phyloP scores from a whole-genome alignment of 495 filamentous ascomycete genomes.

The Neurospora sp. region DNA sequence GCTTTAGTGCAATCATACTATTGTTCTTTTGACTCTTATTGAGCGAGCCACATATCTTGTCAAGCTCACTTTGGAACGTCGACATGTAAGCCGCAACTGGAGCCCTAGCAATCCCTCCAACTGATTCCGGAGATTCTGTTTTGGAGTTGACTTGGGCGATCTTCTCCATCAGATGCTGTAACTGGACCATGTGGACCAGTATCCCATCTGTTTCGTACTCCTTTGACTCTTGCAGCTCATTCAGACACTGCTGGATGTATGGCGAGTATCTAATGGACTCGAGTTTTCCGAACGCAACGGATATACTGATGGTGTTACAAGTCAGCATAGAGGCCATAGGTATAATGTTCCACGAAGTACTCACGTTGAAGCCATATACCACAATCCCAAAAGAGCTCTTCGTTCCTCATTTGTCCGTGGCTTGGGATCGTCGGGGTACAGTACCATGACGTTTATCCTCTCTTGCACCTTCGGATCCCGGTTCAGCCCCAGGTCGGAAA shows the following conservation, averaged over 20 bases:
- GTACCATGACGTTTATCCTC: slow-evolving; percentile 9
- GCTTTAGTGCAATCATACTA: not conserved
- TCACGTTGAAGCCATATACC: slow-evolving; percentile 32
- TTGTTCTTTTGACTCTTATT: slow-evolving; percentile 1
- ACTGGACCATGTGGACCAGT: slow-evolving; percentile 23
- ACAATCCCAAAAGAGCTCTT: slow-evolving; percentile 27
- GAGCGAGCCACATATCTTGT: slow-evolving; percentile 15
- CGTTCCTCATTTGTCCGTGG: slow-evolving; percentile 23
- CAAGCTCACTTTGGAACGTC: slow-evolving; percentile 24
- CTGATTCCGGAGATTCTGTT: slow-evolving; percentile 6
- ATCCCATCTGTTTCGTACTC: slow-evolving; percentile 25
- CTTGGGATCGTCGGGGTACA: slow-evolving; percentile 6
- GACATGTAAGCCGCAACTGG: slow-evolving; percentile 13
- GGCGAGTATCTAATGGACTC: slow-evolving; percentile 23
- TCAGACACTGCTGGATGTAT: slow-evolving; percentile 27
- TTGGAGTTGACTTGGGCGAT: slow-evolving; percentile 22
- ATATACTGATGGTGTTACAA: slow-evolving; percentile 17
- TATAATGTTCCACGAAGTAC: not conserved
- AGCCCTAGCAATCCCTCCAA: slow-evolving; percentile 7
- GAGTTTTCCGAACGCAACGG: slow-evolving; percentile 3
- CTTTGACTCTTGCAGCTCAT: slow-evolving; percentile 19
- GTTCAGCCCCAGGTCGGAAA: slow-evolving; percentile 36
- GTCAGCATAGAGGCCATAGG: slow-evolving; percentile 7
- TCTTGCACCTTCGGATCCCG: slow-evolving; percentile 20
- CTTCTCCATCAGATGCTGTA: slow-evolving; percentile 29